Percentiles rank a stretch among this genome's conserved stretches.
phyloP scores from a whole-genome alignment of 2,329 filamentous ascomycete species.

The Periconia sp. region DNA sequence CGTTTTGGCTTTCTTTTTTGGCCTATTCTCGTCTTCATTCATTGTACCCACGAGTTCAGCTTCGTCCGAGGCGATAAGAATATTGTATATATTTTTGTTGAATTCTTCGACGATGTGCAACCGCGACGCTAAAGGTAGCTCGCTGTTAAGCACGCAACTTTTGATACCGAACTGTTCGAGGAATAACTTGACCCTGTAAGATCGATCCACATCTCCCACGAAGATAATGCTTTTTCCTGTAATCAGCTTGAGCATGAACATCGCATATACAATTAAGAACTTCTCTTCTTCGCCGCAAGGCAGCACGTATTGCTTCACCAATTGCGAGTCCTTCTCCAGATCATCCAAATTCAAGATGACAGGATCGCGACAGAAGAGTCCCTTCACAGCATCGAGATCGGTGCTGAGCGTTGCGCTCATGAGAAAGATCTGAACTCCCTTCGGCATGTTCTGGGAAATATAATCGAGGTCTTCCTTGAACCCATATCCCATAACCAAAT shows the following conservation, averaged over 20 bases:
- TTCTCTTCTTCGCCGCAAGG: constrained; percentile 97
- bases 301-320: constrained; percentile 84
- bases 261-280: constrained; percentile 87
- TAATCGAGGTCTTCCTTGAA: constrained; percentile 88
- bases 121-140: constrained; percentile 88
- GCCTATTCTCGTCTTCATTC: constrained; percentile 40
- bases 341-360: constrained; percentile 81
- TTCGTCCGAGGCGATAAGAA: constrained; percentile 94
- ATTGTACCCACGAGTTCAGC: constrained; percentile 74
- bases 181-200: constrained; percentile 91
- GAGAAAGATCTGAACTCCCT: constrained; percentile 84
- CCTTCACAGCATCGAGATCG: constrained; percentile 83
- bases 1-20: constrained; percentile 60
- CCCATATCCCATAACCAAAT: constrained; percentile 89
- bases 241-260: constrained; percentile 91
- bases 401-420: constrained; percentile 91
- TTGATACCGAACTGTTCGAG: constrained; percentile 96
- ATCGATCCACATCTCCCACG: constrained; percentile 83
- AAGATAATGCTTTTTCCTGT: constrained; percentile 89
- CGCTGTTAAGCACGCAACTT: constrained; percentile 90
- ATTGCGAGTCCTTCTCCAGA: constrained; percentile 72
- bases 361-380: constrained; percentile 81
- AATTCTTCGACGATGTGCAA: constrained; percentile 97
- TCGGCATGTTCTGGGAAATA: constrained; percentile 75
- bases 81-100: constrained; percentile 95